Evolutionary conservation across 2,329 filamentous ascomycete species (phyloP).

Genomic region (Sporothrix inflata): DNA sequence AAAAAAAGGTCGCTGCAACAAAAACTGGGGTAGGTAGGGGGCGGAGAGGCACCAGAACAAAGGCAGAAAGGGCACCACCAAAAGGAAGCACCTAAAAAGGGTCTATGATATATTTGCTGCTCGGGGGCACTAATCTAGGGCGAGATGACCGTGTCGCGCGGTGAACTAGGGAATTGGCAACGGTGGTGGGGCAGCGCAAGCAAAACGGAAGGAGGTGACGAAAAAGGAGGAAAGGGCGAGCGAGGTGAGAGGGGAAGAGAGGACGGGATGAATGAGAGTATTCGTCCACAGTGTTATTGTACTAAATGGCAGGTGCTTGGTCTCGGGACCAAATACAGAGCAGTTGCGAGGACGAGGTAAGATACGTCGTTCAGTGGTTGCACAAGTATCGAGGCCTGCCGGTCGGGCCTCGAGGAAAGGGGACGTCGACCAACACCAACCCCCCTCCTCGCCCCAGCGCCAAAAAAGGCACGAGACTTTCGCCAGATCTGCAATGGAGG

Average conservation of each 20-base stretch:
- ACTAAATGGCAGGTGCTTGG: neutral
- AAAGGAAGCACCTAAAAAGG: neutral
- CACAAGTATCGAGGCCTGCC: slow-evolving; percentile 5
- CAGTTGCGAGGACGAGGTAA: neutral
- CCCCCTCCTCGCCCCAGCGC: neutral
- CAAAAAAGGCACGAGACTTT: slow-evolving; percentile 22
- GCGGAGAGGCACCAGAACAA: neutral
- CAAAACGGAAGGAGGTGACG: neutral
- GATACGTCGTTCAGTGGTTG: neutral
- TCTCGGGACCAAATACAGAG: neutral
- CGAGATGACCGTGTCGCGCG: neutral
- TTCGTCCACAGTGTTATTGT: too few species aligned
- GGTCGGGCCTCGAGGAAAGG: neutral
- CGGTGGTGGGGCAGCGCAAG: neutral
- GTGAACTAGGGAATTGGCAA: neutral
- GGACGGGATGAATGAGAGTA: neutral
- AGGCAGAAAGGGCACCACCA: neutral
- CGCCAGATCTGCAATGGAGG: slow-evolving; percentile 12
- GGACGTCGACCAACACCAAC: neutral
- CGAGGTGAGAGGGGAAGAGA: neutral
- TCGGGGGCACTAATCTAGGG: slow-evolving; percentile 1
- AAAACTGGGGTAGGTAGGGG: slow-evolving; percentile 10
- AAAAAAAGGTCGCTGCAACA: neutral
- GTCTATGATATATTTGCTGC: neutral
- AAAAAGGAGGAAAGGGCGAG: slow-evolving; percentile 1